These are phyloP conservation scores for Colletotrichum filicis DNA, from an alignment of 2,329 filamentous ascomycete genomes.

Conservation along the genomic window DNA sequence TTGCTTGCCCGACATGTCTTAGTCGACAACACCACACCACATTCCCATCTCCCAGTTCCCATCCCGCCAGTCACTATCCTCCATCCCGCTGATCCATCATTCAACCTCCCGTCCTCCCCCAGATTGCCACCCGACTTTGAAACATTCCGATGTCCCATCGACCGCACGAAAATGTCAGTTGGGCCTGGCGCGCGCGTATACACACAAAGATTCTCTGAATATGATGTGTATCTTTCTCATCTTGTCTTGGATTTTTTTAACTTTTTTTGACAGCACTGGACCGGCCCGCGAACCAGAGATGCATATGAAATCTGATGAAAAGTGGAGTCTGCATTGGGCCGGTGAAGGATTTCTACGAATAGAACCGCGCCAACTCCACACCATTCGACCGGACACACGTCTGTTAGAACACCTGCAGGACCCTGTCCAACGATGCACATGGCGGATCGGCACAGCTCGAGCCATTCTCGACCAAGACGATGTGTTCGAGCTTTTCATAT, in stretches of 20 bases:
- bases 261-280: slow-evolving; percentile 29
- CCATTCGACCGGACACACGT: slow-evolving; percentile 21
- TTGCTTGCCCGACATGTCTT: not conserved
- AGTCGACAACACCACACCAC: not conserved
- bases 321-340: slow-evolving; percentile 13
- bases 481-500: not conserved
- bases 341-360: slow-evolving; percentile 31
- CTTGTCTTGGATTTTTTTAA: slow-evolving; percentile 20
- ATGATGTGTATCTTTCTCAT: slow-evolving; percentile 9
- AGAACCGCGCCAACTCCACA: slow-evolving; percentile 18
- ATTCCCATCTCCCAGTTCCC: slow-evolving; percentile 5
- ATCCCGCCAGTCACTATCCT: not conserved
- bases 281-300: slow-evolving; percentile 32
- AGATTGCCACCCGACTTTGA: slow-evolving; percentile 14
- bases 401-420: slow-evolving; percentile 24
- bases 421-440: slow-evolving; percentile 28
- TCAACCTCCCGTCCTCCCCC: not conserved
- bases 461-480: not conserved
- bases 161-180: not conserved
- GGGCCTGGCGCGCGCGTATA: not conserved
- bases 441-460: slow-evolving; percentile 4
- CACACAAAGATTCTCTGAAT: not conserved
- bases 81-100: not conserved
- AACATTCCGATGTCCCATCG: slow-evolving; percentile 10
- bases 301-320: slow-evolving; percentile 30